Evolutionary conservation across 257 asterid genomes (phyloP), one percentile per base, ranked within the genome.

Genomic region (Henckelia pumila): DNA sequence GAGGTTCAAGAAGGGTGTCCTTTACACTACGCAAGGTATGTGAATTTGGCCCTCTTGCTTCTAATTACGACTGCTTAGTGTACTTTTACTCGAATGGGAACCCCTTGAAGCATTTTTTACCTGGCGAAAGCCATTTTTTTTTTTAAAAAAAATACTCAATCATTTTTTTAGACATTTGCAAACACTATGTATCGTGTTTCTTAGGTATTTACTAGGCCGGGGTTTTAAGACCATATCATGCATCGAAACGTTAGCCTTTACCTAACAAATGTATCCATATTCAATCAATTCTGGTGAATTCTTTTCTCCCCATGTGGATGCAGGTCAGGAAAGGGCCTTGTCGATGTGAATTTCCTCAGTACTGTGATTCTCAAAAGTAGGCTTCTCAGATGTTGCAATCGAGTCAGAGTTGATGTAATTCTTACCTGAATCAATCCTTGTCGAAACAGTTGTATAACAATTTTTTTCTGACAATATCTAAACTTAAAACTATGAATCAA

Each of bases 1-100:
- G 99, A 87, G 68, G 84, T 75, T 35, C 91, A 52, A 93, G 98
- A 72, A 84, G 99, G 70, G 99, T 90, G 56, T 93, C 99, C 5
- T 86, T 93, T 44, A 93, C 99, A 64, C 59, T 93, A 58, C 96
- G 99, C 73, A 93, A 88, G 89, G 98, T 92, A 76, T 30, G 67
- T 59, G 8, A n/a, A 24, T 28, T 2, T 29, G 20, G 66, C 58
- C 23, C 13, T 53, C 19, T 49, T 53, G 17, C 8, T 8, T 33
- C 10, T 30, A 37, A 19, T 61, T 59, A 26, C n/a, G 24, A 13
- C 28, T 20, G 26, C 14, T 20, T 32, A 20, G 7, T 52, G 59
- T 8, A 14, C 14, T 32, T 35, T 59, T 21, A 23, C 24, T 28
- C 16, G 37, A 40, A 8, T 1, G 2, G 22, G 19, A 3, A 1